phyloP scores from a whole-genome alignment of 164 flowering plant species.

The Chloranthus sessilifolius region DNA sequence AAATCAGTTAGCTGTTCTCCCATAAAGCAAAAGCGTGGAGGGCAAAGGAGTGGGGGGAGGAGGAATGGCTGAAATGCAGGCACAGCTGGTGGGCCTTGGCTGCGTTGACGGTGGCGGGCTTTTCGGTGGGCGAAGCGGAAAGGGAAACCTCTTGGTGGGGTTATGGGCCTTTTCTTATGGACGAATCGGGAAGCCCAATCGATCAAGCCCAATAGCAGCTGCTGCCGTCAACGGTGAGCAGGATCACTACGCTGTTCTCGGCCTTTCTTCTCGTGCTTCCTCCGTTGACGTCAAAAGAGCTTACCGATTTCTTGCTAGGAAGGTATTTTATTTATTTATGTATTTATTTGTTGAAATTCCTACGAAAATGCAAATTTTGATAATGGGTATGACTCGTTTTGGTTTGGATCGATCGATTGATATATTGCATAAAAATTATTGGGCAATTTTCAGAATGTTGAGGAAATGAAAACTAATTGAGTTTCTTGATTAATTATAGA shows the following conservation, averaged over 20 bases:
- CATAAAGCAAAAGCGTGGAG: too few species aligned
- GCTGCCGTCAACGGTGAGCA: constrained; percentile 35
- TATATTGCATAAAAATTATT: too few species aligned
- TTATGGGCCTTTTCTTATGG: constrained; percentile 1
- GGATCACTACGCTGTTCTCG: constrained; percentile 68
- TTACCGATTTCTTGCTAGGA: constrained; percentile 79
- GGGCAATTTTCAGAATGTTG: too few species aligned
- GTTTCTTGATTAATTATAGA: too few species aligned
- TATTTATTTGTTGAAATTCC: neutral
- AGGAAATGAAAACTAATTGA: too few species aligned
- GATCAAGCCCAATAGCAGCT: constrained; percentile 20
- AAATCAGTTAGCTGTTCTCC: too few species aligned
- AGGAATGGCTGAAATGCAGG: constrained; percentile 42
- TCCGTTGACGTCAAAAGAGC: constrained; percentile 61
- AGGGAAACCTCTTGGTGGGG: neutral
- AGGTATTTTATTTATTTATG: too few species aligned
- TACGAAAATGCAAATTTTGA: too few species aligned
- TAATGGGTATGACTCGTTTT: too few species aligned
- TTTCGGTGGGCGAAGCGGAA: neutral
- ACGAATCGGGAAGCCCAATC: constrained; percentile 3
- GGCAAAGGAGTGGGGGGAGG: too few species aligned
- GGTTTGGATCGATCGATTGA: too few species aligned
- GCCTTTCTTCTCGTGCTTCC: constrained; percentile 45
- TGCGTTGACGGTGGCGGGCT: constrained; percentile 19
- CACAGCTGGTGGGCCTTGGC: constrained; percentile 36